Evolutionary conservation across 352 stramenopile species (phyloP).

Genomic region (Proteromonas lacertae): DNA sequence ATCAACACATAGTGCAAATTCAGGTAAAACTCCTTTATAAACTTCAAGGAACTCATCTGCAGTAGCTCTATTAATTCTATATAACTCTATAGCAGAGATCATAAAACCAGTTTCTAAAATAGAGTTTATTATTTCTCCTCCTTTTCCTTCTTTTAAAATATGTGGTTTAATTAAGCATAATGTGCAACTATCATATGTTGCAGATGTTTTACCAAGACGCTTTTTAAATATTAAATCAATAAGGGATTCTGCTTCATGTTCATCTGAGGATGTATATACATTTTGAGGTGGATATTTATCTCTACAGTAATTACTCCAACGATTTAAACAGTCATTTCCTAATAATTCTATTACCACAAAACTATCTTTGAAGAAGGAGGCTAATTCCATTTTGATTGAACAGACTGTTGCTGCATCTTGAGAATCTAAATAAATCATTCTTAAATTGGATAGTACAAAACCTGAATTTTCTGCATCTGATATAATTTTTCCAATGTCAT

Average conservation of each 20-base stretch:
- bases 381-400: slow-evolving; percentile 37
- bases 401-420: too few species aligned
- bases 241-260: slow-evolving; percentile 2
- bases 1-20: slow-evolving; percentile 45
- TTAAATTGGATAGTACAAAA: too few species aligned
- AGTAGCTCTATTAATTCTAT: slow-evolving; percentile 34
- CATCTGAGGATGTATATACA: not conserved
- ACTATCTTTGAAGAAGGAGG: slow-evolving; percentile 14
- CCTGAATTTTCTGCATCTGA: slow-evolving; percentile 22
- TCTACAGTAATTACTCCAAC: not conserved
- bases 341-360: slow-evolving; percentile 22
- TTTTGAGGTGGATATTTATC: not conserved
- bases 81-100: slow-evolving; percentile 45
- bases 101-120: slow-evolving; percentile 26
- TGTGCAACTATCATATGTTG: slow-evolving; percentile 40
- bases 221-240: not conserved
- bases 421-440: too few species aligned
- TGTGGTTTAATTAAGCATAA: slow-evolving; percentile 60
- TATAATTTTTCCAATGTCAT: slow-evolving; percentile 17
- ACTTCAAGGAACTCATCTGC: slow-evolving; percentile 59
- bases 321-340: not conserved
- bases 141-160: slow-evolving; percentile 36
- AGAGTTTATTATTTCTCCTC: slow-evolving; percentile 32
- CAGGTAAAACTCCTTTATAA: slow-evolving; percentile 42
- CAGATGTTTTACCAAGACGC: slow-evolving; percentile 6